Conservation (phyloP, 1,284 basidiomycete species). For the Gymnopus androsaceus region DNA sequence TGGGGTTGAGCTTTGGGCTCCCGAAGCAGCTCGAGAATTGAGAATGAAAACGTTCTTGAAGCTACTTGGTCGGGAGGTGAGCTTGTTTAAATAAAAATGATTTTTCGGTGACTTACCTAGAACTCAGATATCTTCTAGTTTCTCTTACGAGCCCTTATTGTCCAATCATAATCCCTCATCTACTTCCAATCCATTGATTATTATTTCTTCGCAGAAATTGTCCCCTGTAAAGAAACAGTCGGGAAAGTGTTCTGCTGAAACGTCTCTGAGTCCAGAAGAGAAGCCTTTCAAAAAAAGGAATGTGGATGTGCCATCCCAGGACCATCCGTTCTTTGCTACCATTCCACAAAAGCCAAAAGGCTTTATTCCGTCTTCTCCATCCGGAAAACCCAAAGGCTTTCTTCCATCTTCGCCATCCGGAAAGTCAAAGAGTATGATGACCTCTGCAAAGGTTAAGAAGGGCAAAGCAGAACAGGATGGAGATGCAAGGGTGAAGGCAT, state of each 20-base stretch:
- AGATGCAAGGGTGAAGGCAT: background rate
- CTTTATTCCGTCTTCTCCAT: too few relatives aligned
- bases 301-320: background rate
- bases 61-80: background rate
- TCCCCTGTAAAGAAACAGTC: background rate
- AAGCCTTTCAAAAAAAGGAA: background rate
- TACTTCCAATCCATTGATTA: background rate
- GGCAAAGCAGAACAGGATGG: background rate
- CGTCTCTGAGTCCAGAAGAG: background rate
- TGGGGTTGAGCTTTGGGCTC: background rate
- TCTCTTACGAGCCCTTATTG: background rate
- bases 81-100: background rate
- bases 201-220: background rate
- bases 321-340: background rate
- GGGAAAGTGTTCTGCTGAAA: background rate
- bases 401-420: background rate
- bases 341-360: background rate
- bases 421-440: background rate
- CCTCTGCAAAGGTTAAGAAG: background rate
- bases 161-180: background rate
- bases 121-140: background rate
- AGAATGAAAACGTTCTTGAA: background rate
- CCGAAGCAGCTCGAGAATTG: background rate
- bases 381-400: too few relatives aligned
- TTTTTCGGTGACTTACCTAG: background rate